These are phyloP conservation scores for Casuarina glauca DNA, from an alignment of 306 rosid species.

Conservation along the genomic window DNA sequence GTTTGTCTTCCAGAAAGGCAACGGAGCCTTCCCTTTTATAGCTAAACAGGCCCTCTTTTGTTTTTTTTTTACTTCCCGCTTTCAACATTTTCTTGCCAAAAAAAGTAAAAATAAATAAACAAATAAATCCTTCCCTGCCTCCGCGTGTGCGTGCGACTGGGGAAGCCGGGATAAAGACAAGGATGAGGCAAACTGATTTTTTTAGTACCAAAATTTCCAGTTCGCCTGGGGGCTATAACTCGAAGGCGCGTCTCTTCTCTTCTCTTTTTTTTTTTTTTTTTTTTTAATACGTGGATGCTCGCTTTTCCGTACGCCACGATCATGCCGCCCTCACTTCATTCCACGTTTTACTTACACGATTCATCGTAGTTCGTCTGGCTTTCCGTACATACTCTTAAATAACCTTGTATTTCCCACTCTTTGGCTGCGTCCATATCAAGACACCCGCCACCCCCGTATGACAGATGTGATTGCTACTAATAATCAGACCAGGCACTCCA, in stretches of 20 bases:
- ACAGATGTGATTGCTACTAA: too few species aligned
- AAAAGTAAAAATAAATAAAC: neutral
- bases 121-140: neutral
- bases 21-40: conserved; percentile 26
- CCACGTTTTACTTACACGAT: neutral
- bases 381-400: too few species aligned
- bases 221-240: neutral
- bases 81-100: neutral
- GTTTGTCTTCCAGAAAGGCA: conserved; percentile 20
- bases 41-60: conserved; percentile 10
- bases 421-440: too few species aligned
- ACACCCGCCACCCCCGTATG: too few species aligned
- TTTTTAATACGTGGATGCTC: conserved; percentile 1
- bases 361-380: too few species aligned
- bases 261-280: neutral
- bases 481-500: neutral
- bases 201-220: too few species aligned
- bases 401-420: too few species aligned
- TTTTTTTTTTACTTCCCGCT: neutral
- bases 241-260: neutral
- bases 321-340: conserved; percentile 2
- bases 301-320: conserved; percentile 24
- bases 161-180: too few species aligned
- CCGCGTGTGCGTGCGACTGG: neutral
- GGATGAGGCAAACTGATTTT: too few species aligned